Conservation (phyloP, 2,329 filamentous ascomycete species). For the Botrytis aclada region DNA sequence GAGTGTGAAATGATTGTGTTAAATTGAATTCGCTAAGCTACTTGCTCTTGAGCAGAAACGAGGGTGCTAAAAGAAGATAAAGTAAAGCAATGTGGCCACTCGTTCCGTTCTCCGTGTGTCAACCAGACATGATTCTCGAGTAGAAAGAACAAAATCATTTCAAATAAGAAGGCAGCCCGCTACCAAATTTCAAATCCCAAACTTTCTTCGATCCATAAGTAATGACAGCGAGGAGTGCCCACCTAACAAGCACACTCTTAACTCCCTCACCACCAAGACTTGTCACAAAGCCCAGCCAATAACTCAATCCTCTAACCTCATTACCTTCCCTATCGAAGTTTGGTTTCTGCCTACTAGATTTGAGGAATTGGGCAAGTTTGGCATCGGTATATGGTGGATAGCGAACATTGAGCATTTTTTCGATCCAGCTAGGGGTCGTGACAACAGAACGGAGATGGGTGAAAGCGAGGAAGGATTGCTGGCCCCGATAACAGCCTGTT, state of each 20-base stretch:
- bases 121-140: background rate
- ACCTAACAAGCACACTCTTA: slow-evolving; percentile 23
- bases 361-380: slow-evolving; percentile 45
- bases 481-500: slow-evolving; percentile 73
- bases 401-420: slow-evolving; percentile 63
- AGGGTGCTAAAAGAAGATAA: background rate
- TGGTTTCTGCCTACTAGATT: slow-evolving; percentile 47
- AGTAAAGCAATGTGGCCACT: background rate
- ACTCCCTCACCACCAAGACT: slow-evolving; percentile 50
- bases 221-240: slow-evolving; percentile 17
- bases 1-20: background rate
- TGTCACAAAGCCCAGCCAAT: slow-evolving; percentile 53
- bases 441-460: slow-evolving; percentile 58
- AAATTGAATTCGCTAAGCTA: background rate
- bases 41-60: background rate
- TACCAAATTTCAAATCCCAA: slow-evolving; percentile 11
- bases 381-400: slow-evolving; percentile 59
- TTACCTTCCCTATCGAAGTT: slow-evolving; percentile 62
- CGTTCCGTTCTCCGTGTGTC: background rate
- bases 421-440: slow-evolving; percentile 64
- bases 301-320: slow-evolving; percentile 48
- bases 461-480: slow-evolving; percentile 67
- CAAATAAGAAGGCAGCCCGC: slow-evolving; percentile 18
- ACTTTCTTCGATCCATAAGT: slow-evolving; percentile 13
- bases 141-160: slow-evolving; percentile 4